These are phyloP conservation scores for Cornus florida DNA, from an alignment of 148 eudicot species.

Conservation along the genomic window DNA sequence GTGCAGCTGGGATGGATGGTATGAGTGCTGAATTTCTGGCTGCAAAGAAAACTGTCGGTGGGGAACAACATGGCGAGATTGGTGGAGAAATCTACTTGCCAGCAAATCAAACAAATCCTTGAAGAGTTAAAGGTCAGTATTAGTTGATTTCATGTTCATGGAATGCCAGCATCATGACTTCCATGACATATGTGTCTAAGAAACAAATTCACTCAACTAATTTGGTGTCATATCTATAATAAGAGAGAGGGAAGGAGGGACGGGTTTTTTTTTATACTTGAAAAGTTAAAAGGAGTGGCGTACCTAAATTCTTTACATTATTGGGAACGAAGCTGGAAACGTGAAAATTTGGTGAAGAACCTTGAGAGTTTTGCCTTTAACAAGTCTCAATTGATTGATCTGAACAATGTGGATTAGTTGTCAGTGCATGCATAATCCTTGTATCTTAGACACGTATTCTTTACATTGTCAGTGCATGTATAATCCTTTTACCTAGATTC, in stretches of 20 bases:
- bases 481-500: neutral
- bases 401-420: neutral
- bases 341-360: neutral
- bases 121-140: constrained; percentile 39
- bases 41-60: constrained; percentile 89
- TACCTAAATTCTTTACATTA: neutral
- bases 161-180: neutral
- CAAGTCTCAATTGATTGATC: neutral
- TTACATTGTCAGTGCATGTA: too few species aligned
- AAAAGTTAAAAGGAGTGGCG: too few species aligned
- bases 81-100: constrained; percentile 99
- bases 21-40: constrained; percentile 95
- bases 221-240: neutral
- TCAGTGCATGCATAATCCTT: neutral
- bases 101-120: constrained; percentile 61
- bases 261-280: too few species aligned
- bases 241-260: too few species aligned
- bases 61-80: constrained; percentile 95
- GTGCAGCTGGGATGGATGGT: constrained; percentile 85
- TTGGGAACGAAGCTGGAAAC: constrained; percentile 1
- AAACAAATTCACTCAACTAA: neutral
- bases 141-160: neutral
- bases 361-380: too few species aligned
- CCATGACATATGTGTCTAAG: neutral
- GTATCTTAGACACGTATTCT: neutral